Base-by-base conservation (phyloP, 495 filamentous ascomycete species). In the Penicillium atrosanguineum region DNA sequence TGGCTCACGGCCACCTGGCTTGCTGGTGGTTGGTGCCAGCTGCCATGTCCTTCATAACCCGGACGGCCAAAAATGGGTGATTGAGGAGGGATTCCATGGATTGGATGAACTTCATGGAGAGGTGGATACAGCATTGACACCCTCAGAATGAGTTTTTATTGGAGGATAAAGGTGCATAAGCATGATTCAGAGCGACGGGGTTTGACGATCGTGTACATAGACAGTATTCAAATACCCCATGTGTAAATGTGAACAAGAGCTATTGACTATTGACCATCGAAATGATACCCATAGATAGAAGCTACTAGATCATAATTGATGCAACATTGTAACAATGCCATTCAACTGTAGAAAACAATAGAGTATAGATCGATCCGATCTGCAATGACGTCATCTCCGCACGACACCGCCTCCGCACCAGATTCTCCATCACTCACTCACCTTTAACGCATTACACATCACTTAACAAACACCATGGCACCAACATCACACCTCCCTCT, bases 41-140 rank as follows among this genome's bases (percentile, higher is more conserved):
- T 98, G 95, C 61, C 86, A 88, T 61, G 88, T 90, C 9, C 60
- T 98, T 52, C 76, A 83, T 25, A 74, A 73, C 29, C 62, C 69
- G 12, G 65, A 66, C 12, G 69, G 71, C n/a, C 71, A 72, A 53
- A 85, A 82, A 53, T 97, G 94, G 94, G 73, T 83, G 6, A 90
- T 96, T 20, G 93, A 97, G 67, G 93, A 97, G 28, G 93, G 90
- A 1, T 95, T 95, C 61, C 80, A 79, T 46, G 88, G 83, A 3
- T 64, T 95, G 23, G 77, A 79, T 50, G 72, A 65, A 38, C 20
- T 78, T 38, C 57, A 65, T 14, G 43, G 56, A n/a, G 69, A 69
- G 12, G 41, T 56, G 8, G 66, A 64, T 25, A 54, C 38, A 28
- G 29, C 59, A 20, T 48, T 52, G 26, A 42, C 31, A n/a, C 11